Percentiles rank a stretch among this genome's conserved stretches.
These are phyloP conservation scores for Aureobasidium sp. DNA, from an alignment of 2,329 filamentous ascomycete species.

Conservation along the genomic window DNA sequence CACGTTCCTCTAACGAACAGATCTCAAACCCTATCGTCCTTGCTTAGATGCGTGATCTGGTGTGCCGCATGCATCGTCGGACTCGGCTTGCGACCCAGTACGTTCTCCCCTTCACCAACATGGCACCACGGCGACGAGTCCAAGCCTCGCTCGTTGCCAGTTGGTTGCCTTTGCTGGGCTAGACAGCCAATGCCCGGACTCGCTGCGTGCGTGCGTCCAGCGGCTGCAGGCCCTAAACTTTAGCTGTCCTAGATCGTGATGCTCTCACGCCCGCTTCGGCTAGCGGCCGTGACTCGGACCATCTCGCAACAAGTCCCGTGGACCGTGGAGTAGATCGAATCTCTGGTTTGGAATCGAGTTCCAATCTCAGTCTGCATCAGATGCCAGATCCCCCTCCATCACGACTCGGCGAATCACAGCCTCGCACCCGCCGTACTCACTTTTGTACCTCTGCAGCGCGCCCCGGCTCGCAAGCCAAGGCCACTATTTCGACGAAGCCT, in stretches of 20 bases:
- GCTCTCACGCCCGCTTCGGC: neutral
- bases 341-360: constrained; percentile 4
- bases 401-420: neutral
- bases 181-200: constrained; percentile 5
- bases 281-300: neutral
- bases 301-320: neutral
- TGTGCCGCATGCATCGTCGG: neutral
- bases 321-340: constrained; percentile 11
- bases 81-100: neutral
- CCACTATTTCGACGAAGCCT: neutral
- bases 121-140: neutral
- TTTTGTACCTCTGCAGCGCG: constrained; percentile 3
- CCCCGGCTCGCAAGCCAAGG: neutral
- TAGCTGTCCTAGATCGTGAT: constrained; percentile 9
- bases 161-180: neutral
- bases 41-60: constrained; percentile 8
- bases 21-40: constrained; percentile 13
- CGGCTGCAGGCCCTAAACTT: constrained; percentile 10
- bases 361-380: constrained; percentile 9
- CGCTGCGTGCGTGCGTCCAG: constrained; percentile 8
- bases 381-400: constrained; percentile 6
- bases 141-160: neutral
- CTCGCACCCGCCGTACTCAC: constrained; percentile 1
- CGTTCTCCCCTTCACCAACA: neutral
- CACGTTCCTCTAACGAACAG: constrained; percentile 9